Base-by-base conservation (phyloP, 257 asterid genomes). In the Capsicum baccatum region DNA sequence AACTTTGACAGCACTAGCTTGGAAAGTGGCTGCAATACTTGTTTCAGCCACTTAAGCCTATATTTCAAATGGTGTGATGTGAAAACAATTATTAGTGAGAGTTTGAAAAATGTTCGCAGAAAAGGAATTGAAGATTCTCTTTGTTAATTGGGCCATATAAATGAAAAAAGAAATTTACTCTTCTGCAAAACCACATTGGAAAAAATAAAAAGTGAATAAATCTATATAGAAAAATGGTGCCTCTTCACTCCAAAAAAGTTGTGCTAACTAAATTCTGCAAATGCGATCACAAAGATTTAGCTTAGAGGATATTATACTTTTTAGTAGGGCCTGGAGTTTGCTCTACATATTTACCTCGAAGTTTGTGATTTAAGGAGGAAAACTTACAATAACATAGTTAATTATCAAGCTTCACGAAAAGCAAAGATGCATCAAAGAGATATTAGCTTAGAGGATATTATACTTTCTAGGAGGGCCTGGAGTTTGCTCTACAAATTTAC, bases 341-440 rank as follows among this genome's bases (percentile, higher is more conserved):
- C 79, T 44, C 2, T 44, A 71, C 79, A 71, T 44, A 71, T 17
- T 71, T 48, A 71, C 79, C 17, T 71, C 9, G 8, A 71, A 71
- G 37, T 71, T 44, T n/a, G 79, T 44, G 79, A 57, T 17, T 44
- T 39, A 69, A 69, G 15, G 79, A 69, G 79, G 35, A 69, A 55
- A 69, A 39, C 42, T 39, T 42, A 44, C 33, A 69, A 69, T 69
- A 21, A 39, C 55, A 16, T 70, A 16, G 79, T 70, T 70, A 47
- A 44, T 44, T 70, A 44, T 17, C 79, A 70, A 48, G 33, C 56
- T 70, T 44, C 57, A 44, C 2, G 37, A 44, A 70, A 44, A 70
- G 56, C 54, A 17, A 70, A 3, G 44, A 26, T 26, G 26, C 26
- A 50, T 52, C 47, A 21, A 11, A 10, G 62, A 50, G 35, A 52